Evolutionary conservation across 2,329 filamentous ascomycete species (phyloP).

Genomic region (Pseudopyricularia cyperi): DNA sequence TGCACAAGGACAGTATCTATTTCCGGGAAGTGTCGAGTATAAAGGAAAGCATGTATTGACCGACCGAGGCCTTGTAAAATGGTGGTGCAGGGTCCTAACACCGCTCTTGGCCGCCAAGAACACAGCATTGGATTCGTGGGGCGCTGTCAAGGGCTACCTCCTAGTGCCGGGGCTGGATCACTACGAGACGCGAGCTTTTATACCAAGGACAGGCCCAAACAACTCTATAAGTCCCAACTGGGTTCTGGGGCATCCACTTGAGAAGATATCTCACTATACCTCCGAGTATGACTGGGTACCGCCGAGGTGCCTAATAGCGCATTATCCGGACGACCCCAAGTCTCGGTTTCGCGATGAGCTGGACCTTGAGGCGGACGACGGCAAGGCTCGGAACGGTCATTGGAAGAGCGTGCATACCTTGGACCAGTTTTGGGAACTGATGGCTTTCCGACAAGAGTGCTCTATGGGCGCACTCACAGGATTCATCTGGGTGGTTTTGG

Average conservation of each 20-base stretch:
- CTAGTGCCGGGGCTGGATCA: conserved; percentile 76
- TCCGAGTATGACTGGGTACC: conserved; percentile 49
- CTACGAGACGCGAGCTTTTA: conserved; percentile 68
- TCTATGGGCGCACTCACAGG: conserved; percentile 85
- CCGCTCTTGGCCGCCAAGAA: conserved; percentile 43
- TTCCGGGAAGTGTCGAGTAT: conserved; percentile 83
- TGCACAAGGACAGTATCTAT: conserved; percentile 86
- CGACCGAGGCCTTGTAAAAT: conserved; percentile 78
- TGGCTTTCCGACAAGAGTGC: conserved; percentile 93
- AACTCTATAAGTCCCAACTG: conserved; percentile 37
- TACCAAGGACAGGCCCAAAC: conserved; percentile 42
- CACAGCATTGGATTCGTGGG: conserved; percentile 18
- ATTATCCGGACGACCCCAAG: conserved; percentile 92
- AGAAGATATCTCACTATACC: conserved; percentile 47
- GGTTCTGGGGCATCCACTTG: conserved; percentile 61
- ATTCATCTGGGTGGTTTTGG: conserved; percentile 87
- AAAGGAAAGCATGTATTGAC: conserved; percentile 79
- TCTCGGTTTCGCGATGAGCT: conserved; percentile 78
- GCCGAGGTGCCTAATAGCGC: conserved; percentile 73
- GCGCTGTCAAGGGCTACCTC: conserved; percentile 59
- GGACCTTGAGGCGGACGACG: conserved; percentile 63
- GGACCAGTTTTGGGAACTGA: conserved; percentile 97
- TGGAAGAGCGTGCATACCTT: conserved; percentile 79
- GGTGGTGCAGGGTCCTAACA: conserved; percentile 88
- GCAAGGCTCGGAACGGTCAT: conserved; percentile 44